Percentiles rank a stretch among this genome's conserved stretches.
These are phyloP conservation scores for Alternaria atra DNA, from an alignment of 2,329 filamentous ascomycete genomes.

Conservation along the genomic window DNA sequence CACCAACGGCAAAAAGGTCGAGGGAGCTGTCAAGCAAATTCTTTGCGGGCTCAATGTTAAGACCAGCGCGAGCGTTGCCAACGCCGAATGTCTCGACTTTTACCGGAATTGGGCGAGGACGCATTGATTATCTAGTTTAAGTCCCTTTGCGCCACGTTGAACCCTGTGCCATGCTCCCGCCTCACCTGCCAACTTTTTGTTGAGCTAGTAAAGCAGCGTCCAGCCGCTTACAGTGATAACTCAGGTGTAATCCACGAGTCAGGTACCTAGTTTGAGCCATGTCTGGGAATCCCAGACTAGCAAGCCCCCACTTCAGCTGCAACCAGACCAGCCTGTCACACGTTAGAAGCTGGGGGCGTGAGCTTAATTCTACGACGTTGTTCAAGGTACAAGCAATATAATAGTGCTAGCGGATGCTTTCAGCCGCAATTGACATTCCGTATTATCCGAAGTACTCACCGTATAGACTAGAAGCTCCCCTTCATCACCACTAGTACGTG, in stretches of 20 bases:
- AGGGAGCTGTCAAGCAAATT: constrained; percentile 96
- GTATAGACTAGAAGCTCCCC: not conserved
- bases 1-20: constrained; percentile 96
- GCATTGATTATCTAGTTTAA: constrained; percentile 19
- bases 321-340: constrained; percentile 4
- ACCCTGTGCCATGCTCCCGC: not conserved
- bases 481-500: not conserved
- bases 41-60: constrained; percentile 86
- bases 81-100: constrained; percentile 87
- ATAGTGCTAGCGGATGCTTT: not conserved
- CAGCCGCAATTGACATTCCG: not conserved
- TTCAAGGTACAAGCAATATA: not conserved
- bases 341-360: not conserved
- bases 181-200: not conserved
- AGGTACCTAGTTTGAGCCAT: not conserved
- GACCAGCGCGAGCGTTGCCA: constrained; percentile 92
- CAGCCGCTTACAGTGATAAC: not conserved
- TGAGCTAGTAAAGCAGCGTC: not conserved
- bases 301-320: not conserved
- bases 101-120: constrained; percentile 74
- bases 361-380: constrained; percentile 10
- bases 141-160: not conserved
- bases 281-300: not conserved
- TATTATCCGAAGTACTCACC: not conserved
- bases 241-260: not conserved